Base-by-base conservation (phyloP, 2,329 filamentous ascomycete genomes). In the Lachnum nothofagi region DNA sequence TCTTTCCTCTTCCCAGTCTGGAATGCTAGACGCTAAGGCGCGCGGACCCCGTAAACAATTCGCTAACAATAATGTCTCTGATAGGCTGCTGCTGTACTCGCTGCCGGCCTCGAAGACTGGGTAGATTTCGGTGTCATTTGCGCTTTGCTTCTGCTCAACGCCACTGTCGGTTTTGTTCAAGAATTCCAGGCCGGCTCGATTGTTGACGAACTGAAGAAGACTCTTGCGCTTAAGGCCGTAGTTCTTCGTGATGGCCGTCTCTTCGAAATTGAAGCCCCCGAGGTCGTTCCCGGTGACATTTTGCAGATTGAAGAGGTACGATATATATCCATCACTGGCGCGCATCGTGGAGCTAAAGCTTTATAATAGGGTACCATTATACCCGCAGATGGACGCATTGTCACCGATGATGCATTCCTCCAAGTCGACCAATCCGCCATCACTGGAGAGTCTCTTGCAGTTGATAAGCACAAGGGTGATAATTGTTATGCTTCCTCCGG, bases 111-210 rank as follows among this genome's bases (percentile, higher is more conserved):
- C 35, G 71, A 86, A 70, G 86, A 93, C 63, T 95, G 89, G 89
- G 86, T 95, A 57, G 89, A 95, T 74, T 91, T 95, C 64, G 89
- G 88, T 76, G 88, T 95, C 65, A 95, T 95, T 60, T 89, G 85
- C 69, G 88, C 74, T 64, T 77, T 94, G 43, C 78, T 95, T 8
- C 68, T 94, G 58, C 85, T 95, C 57, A 95, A 95, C 73, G 89
- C 89, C 35, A 73, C 72, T 56, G 89, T 95, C 56, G 88, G 89
- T 72, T 95, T 94, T 71, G 75, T 91, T 52, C 89, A 95, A 69
- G 89, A 95, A 72, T 94, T 79, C 71, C 88, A 94, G 71, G 89
- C 89, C 54, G 89, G 87, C 66, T 91, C 86, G 48, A 93, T 94
- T 56, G 88, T 95, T 71, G 88, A 91, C 42, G 88, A 93, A 67